A percentile compares a stretch with the other conserved stretches of the same genome.
phyloP scores from a whole-genome alignment of 1,284 basidiomycete species.

The Rhodotorula sp. region DNA sequence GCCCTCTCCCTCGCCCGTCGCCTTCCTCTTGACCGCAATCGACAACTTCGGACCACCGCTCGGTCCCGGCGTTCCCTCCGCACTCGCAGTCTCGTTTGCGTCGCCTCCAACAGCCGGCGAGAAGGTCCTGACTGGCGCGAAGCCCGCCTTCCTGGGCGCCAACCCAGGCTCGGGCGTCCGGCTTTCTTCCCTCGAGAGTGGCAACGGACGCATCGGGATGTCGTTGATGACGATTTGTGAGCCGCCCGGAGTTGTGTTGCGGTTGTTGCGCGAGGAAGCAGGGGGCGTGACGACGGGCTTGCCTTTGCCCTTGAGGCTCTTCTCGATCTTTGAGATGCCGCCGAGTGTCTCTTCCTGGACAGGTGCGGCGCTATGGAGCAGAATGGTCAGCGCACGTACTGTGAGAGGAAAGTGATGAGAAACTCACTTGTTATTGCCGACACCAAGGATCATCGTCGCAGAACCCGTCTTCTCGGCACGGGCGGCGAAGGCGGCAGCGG shows the following conservation, averaged over 20 bases:
- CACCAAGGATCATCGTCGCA: constrained; percentile 88
- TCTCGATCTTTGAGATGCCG: constrained; percentile 15
- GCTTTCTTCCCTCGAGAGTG: constrained; percentile 17
- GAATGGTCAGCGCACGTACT: too few species aligned
- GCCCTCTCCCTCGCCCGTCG: constrained; percentile 20
- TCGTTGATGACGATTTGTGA: constrained; percentile 22
- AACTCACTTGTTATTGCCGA: constrained; percentile 80
- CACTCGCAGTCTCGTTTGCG: not conserved
- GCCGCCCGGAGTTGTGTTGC: not conserved
- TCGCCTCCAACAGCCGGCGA: constrained; percentile 4
- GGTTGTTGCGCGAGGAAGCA: not conserved
- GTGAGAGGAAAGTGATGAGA: not conserved
- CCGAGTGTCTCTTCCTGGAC: constrained; percentile 27
- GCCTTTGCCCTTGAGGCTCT: constrained; percentile 34
- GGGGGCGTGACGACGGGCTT: constrained; percentile 19
- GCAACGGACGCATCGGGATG: constrained; percentile 36
- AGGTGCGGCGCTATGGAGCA: constrained; percentile 29
- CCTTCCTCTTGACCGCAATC: constrained; percentile 36
- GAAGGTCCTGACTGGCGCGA: constrained; percentile 35
- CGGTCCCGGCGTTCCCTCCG: not conserved
- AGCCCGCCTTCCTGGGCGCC: constrained; percentile 9
- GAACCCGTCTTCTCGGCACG: constrained; percentile 88
- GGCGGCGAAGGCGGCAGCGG: constrained; percentile 84
- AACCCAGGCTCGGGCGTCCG: constrained; percentile 21
- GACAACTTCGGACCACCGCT: constrained; percentile 17